phyloP scores from a whole-genome alignment of 352 stramenopile genomes.

The Pythium aquatile region DNA sequence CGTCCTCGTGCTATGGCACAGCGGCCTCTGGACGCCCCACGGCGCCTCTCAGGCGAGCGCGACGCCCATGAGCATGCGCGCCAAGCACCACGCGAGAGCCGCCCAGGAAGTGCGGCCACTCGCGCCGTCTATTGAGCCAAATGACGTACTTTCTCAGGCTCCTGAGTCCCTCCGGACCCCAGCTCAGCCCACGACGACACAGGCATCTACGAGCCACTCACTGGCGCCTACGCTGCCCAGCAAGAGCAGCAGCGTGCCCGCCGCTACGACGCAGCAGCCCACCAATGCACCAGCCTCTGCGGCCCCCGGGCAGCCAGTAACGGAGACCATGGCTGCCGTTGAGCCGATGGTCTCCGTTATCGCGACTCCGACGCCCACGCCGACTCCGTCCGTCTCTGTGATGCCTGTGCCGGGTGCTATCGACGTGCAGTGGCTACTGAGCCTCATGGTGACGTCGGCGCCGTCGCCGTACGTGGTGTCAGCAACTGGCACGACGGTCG shows the following conservation, averaged over 20 bases:
- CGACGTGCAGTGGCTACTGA: constrained; percentile 14
- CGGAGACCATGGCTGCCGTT: not conserved
- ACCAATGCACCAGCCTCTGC: no score
- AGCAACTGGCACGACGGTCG: not conserved
- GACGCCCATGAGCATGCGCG: not conserved
- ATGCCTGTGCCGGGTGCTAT: not conserved
- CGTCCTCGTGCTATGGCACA: constrained; percentile 26
- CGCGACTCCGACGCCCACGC: not conserved
- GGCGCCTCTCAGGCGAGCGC: not conserved
- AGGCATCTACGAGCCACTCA: not conserved
- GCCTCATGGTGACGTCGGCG: constrained; percentile 3
- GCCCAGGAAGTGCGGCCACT: not conserved
- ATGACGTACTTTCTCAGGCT: not conserved
- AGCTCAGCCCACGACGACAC: not conserved
- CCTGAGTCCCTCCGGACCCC: not conserved
- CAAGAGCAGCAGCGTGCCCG: not conserved
- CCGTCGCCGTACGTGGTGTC: not conserved
- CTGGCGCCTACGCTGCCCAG: not conserved
- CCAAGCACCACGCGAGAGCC: not conserved
- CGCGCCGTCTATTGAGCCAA: no score
- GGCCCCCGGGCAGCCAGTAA: not conserved
- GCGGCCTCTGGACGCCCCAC: constrained; percentile 15
- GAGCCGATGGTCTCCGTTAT: not conserved
- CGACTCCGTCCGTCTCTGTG: not conserved
- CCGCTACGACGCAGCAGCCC: not conserved